Conservation (phyloP, 805 yeast genomes). For the Barnettozyma wickerhamii region DNA sequence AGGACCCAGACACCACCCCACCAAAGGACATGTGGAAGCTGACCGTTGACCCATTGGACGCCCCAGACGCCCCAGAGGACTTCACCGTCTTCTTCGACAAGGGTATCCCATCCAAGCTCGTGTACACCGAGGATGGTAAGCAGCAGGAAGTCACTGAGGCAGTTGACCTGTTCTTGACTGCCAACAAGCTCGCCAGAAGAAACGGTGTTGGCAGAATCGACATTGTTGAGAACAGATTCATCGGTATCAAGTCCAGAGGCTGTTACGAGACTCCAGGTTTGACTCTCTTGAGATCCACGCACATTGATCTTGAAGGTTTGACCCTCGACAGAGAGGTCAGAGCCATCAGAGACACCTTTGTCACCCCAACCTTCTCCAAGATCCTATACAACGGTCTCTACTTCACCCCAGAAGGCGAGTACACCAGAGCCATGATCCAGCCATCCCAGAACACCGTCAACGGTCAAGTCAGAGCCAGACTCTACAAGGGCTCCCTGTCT, state of each 20-base stretch:
- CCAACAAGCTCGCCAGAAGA: conserved; percentile 95
- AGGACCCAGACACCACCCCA: conserved; percentile 97
- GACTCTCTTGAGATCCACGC: conserved; percentile 89
- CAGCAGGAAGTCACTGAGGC: conserved; percentile 71
- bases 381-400: conserved; percentile 95
- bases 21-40: conserved; percentile 99
- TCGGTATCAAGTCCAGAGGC: conserved; percentile 98
- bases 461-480: conserved; percentile 91
- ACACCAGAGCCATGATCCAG: conserved; percentile 85
- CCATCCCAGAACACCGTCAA: conserved; percentile 95
- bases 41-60: conserved; percentile 92
- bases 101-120: conserved; percentile 84
- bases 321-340: conserved; percentile 97
- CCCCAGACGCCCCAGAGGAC: conserved; percentile 91
- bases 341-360: conserved; percentile 93
- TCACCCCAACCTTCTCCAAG: conserved; percentile 86
- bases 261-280: conserved; percentile 99
- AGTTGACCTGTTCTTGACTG: conserved; percentile 86
- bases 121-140: conserved; percentile 55
- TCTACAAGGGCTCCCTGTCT: conserved; percentile 83
- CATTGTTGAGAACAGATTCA: conserved; percentile 98
- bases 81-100: conserved; percentile 75
- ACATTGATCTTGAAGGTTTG: conserved; percentile 94
- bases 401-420: conserved; percentile 98
- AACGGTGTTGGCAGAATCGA: conserved; percentile 99